Percentiles rank a stretch among this genome's conserved stretches.
Evolutionary conservation across 1,284 basidiomycete genomes (phyloP).

Genomic region (Cryptococcus floricola): DNA sequence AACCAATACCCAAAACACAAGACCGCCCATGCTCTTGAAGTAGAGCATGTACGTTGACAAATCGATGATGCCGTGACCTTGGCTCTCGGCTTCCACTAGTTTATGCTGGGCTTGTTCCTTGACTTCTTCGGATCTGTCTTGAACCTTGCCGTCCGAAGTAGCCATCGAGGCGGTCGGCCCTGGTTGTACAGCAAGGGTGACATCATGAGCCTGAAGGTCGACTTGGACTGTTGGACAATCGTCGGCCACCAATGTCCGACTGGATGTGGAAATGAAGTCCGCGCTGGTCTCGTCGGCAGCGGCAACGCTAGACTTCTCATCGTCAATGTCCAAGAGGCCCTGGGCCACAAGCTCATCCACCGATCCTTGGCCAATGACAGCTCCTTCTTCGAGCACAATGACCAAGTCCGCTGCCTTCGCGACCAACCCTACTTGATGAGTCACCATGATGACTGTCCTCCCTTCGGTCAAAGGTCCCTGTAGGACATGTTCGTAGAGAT

Average conservation of each 20-base stretch:
- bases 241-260: background rate
- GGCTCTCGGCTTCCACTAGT: slow-evolving; percentile 41
- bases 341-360: slow-evolving; percentile 30
- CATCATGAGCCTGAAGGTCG: slow-evolving; percentile 44
- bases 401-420: slow-evolving; percentile 50
- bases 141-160: slow-evolving; percentile 12
- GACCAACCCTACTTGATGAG: slow-evolving; percentile 54
- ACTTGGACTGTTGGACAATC: slow-evolving; percentile 11
- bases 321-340: slow-evolving; percentile 23
- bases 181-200: slow-evolving; percentile 55
- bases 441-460: slow-evolving; percentile 54
- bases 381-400: slow-evolving; percentile 43
- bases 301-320: background rate
- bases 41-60: slow-evolving; percentile 40
- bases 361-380: slow-evolving; percentile 36
- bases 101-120: slow-evolving; percentile 32
- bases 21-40: slow-evolving; percentile 37
- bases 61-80: slow-evolving; percentile 32
- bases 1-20: slow-evolving; percentile 40
- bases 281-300: background rate
- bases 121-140: slow-evolving; percentile 1
- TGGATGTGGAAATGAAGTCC: background rate
- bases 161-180: slow-evolving; percentile 32
- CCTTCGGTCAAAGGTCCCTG: slow-evolving; percentile 46
- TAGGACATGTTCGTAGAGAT: slow-evolving; percentile 40